Evolutionary conservation across 495 filamentous ascomycete genomes (phyloP), one percentile per base, ranked within the genome.

Genomic region (Hypoxylon rickii): DNA sequence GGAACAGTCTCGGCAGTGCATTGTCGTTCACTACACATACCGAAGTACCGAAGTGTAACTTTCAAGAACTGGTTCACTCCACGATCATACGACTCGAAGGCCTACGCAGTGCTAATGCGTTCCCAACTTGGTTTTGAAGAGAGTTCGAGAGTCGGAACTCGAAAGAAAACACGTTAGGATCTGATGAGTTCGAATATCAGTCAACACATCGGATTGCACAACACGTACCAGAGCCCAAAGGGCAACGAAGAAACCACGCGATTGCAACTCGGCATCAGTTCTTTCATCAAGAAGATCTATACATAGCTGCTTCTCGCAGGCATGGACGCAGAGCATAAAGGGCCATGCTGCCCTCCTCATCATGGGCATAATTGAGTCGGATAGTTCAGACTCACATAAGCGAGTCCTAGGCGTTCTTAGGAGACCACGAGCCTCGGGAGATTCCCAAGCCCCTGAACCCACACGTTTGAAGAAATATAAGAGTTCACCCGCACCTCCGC

Each of bases 11-110:
- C 58, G 58, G 47, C 41, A 16, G 18, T 62, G 51, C 48, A 49
- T 12, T 48, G 47, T 44, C 51, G 40, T 62, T 51, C 58, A 62
- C 52, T 40, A 16, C 42, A 56, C 46, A 10, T 57, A 43, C 51
- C 58, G 58, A 62, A 47, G n/a, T 57, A 43, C 51, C 58, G 58
- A 62, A 46, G 58, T 62, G 58, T 62, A 57, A 62, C 58, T 62
- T 16, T 11, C 22, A 7, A 18, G 39, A 18, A 7, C 6, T 29
- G 19, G 29, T 26, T 10, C 10, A 26, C n/a, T 20, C 42, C 24
- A 19, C 34, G 15, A 56, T 62, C 58, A 42, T 62, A 62, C 37
- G 58, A 62, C 46, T 41, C 17, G 19, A 31, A n/a, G 18, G 16
- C 37, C 39, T 40, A 7, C 21, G 42, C 58, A 46, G 52, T 52